These are phyloP conservation scores for Phytophthora sansomeana DNA, from an alignment of 352 stramenopile species.

Conservation along the genomic window DNA sequence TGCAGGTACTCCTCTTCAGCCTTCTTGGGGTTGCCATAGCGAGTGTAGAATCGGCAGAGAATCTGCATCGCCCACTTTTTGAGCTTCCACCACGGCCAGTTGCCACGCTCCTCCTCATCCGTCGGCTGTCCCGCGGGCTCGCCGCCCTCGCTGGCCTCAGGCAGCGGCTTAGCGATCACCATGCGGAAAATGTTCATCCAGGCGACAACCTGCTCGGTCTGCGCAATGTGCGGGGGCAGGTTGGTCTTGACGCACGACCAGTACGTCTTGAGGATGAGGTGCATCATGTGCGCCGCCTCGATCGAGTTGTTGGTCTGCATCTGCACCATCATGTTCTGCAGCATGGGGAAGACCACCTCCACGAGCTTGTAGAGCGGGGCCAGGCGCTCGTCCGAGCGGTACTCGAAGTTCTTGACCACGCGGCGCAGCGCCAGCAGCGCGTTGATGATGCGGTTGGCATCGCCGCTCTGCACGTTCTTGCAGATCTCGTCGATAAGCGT, in stretches of 20 bases:
- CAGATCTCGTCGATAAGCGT: conserved; percentile 90
- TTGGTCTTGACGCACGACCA: conserved; percentile 97
- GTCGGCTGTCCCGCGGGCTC: conserved; percentile 91
- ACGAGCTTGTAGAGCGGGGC: conserved; percentile 94
- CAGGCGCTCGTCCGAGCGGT: conserved; percentile 93
- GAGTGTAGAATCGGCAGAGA: conserved; percentile 96
- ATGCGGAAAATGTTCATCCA: conserved; percentile 94
- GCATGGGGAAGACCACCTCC: conserved; percentile 92
- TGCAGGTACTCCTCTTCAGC: conserved; percentile 88
- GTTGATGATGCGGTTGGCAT: conserved; percentile 88
- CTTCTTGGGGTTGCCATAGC: conserved; percentile 97
- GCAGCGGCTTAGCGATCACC: conserved; percentile 92
- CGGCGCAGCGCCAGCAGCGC: conserved; percentile 95
- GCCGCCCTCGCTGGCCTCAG: conserved; percentile 83
- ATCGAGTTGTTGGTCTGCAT: conserved; percentile 85
- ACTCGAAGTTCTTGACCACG: conserved; percentile 98
- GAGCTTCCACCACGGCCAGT: conserved; percentile 98
- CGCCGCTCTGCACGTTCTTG: conserved; percentile 91
- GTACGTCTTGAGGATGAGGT: conserved; percentile 98
- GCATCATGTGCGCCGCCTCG: conserved; percentile 94
- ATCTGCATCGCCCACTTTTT: conserved; percentile 99
- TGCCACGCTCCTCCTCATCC: conserved; percentile 92
- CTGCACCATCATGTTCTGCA: conserved; percentile 92
- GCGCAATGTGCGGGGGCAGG: conserved; percentile 85
- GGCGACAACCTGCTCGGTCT: conserved; percentile 89